Evolutionary conservation across 345 rosid species (phyloP).

Genomic region (Aquilaria malaccensis): DNA sequence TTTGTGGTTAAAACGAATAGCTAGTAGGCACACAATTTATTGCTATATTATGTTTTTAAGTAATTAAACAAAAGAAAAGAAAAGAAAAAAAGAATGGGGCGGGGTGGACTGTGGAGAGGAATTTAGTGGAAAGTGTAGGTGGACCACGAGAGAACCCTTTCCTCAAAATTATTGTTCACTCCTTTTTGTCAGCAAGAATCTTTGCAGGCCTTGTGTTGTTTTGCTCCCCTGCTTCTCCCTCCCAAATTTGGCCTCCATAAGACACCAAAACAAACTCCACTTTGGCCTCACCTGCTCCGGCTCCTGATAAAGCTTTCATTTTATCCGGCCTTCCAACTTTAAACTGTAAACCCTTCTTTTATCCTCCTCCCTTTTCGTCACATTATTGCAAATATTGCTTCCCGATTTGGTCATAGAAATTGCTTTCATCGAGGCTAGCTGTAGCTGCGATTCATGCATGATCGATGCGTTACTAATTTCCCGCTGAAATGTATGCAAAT

Average conservation of each 20-base stretch:
- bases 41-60: no score
- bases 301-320: no score
- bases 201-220: constrained; percentile 24
- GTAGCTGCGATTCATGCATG: neutral
- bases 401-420: constrained; percentile 24
- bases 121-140: constrained; percentile 17
- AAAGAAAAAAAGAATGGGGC: neutral
- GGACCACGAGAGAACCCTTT: constrained; percentile 20
- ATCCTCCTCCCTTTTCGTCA: neutral
- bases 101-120: neutral
- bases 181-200: constrained; percentile 27
- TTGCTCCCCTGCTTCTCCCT: constrained; percentile 14
- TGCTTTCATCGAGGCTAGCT: neutral
- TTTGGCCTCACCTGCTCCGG: constrained; percentile 11
- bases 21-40: no score
- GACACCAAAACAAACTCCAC: constrained; percentile 1
- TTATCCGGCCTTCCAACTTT: neutral
- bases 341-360: neutral
- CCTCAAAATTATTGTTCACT: constrained; percentile 5
- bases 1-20: no score
- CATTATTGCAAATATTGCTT: constrained; percentile 22
- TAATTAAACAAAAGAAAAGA: neutral
- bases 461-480: no score
- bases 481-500: no score
- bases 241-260: constrained; percentile 13